A percentile compares a stretch with the other conserved stretches of the same genome.
Evolutionary conservation across 1,284 basidiomycete genomes (phyloP).

Genomic region (Trichosporon ovoides): DNA sequence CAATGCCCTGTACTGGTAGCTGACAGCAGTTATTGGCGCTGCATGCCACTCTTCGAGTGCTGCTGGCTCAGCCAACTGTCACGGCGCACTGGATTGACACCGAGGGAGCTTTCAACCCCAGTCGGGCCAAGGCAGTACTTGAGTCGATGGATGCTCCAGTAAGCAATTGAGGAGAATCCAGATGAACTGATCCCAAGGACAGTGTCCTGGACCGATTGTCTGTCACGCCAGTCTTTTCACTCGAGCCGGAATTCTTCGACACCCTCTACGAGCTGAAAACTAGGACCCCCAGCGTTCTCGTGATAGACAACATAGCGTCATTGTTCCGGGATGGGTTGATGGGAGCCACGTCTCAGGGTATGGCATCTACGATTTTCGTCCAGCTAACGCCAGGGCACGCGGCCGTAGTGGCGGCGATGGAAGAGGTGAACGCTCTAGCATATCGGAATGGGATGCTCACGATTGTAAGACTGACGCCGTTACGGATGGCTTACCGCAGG

Average conservation of each 20-base stretch:
- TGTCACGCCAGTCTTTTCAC: slow-evolving; percentile 31
- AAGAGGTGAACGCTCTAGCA: slow-evolving; percentile 35
- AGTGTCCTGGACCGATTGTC: slow-evolving; percentile 31
- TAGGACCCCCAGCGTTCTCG: slow-evolving; percentile 16
- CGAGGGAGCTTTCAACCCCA: slow-evolving; percentile 38
- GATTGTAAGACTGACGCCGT: slow-evolving; percentile 21
- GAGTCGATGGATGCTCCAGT: not conserved
- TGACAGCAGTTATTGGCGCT: slow-evolving; percentile 37
- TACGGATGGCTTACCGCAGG: slow-evolving; percentile 19
- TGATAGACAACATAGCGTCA: slow-evolving; percentile 38
- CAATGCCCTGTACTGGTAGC: not conserved
- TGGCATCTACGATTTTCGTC: too few species aligned
- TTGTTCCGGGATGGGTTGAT: slow-evolving; percentile 41
- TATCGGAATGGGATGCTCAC: slow-evolving; percentile 26
- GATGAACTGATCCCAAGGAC: not conserved
- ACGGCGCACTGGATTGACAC: slow-evolving; percentile 45
- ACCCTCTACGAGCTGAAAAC: slow-evolving; percentile 15
- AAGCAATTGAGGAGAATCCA: not conserved
- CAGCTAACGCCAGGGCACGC: slow-evolving; percentile 38
- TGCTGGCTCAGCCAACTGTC: slow-evolving; percentile 21
- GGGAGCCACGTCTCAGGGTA: slow-evolving; percentile 39
- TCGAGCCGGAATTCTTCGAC: slow-evolving; percentile 39
- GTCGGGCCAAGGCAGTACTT: slow-evolving; percentile 32
- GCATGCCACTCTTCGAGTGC: slow-evolving; percentile 32
- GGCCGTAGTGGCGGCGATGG: slow-evolving; percentile 41